phyloP scores from a whole-genome alignment of 192 early-diverging fungal genomes.

The Rhizoclosmatium sp. region DNA sequence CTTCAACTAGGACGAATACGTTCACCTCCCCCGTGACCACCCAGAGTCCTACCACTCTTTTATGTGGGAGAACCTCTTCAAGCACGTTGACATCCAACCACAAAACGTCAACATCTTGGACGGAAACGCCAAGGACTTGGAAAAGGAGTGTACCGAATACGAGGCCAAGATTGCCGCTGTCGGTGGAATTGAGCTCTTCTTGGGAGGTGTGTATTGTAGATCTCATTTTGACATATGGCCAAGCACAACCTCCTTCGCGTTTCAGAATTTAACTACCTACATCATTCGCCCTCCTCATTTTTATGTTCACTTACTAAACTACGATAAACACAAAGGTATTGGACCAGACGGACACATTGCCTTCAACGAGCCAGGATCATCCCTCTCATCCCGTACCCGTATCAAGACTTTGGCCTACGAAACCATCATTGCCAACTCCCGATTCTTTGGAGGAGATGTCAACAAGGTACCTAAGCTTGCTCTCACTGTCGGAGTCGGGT shows the following conservation, averaged over 20 bases:
- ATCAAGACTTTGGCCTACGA: conserved; percentile 90
- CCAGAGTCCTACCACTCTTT: conserved; percentile 91
- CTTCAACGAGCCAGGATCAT: conserved; percentile 90
- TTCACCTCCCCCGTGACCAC: conserved; percentile 82
- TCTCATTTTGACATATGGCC: neutral
- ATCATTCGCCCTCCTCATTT: neutral
- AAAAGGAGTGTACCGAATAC: conserved; percentile 80
- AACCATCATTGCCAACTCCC: conserved; percentile 85
- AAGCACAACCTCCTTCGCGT: too few species aligned
- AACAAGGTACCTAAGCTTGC: conserved; percentile 86
- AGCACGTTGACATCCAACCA: conserved; percentile 82
- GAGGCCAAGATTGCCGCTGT: conserved; percentile 81
- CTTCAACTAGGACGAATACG: conserved; percentile 73
- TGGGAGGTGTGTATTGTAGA: conserved; percentile 61
- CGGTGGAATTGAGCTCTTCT: conserved; percentile 87
- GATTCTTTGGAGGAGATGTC: conserved; percentile 86
- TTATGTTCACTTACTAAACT: neutral
- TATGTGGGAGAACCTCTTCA: conserved; percentile 92
- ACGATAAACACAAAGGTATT: conserved; percentile 57
- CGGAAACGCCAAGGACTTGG: conserved; percentile 82
- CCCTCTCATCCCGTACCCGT: conserved; percentile 79
- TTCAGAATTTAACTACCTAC: too few species aligned
- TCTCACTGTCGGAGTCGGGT: conserved; percentile 85
- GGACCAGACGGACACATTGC: conserved; percentile 93
- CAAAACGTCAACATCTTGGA: conserved; percentile 87